Percentiles rank a stretch among this genome's conserved stretches.
Evolutionary conservation across 1,284 basidiomycete species (phyloP).

Genomic region (Ceratobasidium papillatum): DNA sequence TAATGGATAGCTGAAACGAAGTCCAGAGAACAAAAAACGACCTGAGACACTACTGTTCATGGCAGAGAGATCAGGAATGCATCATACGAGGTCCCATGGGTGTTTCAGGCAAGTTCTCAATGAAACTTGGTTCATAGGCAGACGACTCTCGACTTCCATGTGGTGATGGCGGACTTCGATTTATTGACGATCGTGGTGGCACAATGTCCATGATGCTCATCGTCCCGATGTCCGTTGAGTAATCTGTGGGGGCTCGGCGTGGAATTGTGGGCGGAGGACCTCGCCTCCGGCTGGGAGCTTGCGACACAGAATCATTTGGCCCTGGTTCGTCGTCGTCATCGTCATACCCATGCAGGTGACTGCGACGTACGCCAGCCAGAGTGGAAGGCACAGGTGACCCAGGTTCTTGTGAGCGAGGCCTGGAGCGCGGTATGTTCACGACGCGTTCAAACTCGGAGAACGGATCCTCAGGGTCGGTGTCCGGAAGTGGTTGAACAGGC

Average conservation of each 20-base stretch:
- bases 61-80: conserved; percentile 9
- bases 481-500: conserved; percentile 17
- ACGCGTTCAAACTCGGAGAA: conserved; percentile 37
- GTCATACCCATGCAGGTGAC: neutral
- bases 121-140: conserved; percentile 38
- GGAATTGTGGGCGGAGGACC: conserved; percentile 19
- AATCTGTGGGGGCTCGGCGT: conserved; percentile 26
- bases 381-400: conserved; percentile 34
- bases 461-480: conserved; percentile 16
- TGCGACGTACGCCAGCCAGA: conserved; percentile 1
- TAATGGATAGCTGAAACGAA: neutral
- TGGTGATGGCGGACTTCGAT: conserved; percentile 20
- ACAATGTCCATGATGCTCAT: conserved; percentile 31
- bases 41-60: neutral
- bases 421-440: conserved; percentile 19
- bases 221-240: conserved; percentile 33
- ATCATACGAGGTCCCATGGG: conserved; percentile 32
- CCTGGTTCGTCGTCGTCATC: conserved; percentile 31
- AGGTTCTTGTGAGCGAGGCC: conserved; percentile 4
- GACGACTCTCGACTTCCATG: conserved; percentile 30
- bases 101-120: conserved; percentile 22
- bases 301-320: conserved; percentile 31
- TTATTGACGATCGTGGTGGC: conserved; percentile 24
- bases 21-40: neutral
- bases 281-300: conserved; percentile 28